Conservation (phyloP, 345 rosid genomes). For the Erysimum cheiranthoides region DNA sequence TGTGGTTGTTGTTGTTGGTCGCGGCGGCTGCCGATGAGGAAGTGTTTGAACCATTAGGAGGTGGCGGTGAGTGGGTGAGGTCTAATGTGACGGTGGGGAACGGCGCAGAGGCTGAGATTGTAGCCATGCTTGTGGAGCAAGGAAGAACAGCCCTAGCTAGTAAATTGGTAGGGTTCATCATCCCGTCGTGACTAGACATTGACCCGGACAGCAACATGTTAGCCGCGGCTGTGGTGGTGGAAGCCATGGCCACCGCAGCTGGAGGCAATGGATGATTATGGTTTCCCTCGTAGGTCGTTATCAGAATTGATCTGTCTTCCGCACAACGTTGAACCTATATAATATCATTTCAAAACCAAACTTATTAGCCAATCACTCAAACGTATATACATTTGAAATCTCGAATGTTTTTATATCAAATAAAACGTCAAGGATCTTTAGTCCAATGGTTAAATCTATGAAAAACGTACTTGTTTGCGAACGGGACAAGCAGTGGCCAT, state of each 20-base stretch:
- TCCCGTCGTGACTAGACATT: slow-evolving; percentile 86
- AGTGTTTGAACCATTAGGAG: slow-evolving; percentile 43
- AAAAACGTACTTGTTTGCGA: slow-evolving; percentile 58
- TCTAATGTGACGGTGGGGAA: slow-evolving; percentile 95
- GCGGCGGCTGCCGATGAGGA: slow-evolving; percentile 50
- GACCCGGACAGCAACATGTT: slow-evolving; percentile 91
- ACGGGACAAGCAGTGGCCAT: slow-evolving; percentile 79
- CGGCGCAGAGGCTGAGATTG: slow-evolving; percentile 96
- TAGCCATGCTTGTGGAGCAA: slow-evolving; percentile 86
- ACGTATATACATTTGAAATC: neutral
- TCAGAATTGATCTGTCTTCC: slow-evolving; percentile 78
- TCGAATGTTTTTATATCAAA: neutral
- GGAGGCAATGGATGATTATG: slow-evolving; percentile 96
- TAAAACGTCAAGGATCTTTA: neutral
- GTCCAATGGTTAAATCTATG: neutral
- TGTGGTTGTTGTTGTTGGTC: slow-evolving; percentile 39
- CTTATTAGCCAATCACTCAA: neutral
- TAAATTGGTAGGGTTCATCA: slow-evolving; percentile 84
- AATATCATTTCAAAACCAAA: neutral
- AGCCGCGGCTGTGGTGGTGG: slow-evolving; percentile 89
- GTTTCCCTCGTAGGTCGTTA: slow-evolving; percentile 93
- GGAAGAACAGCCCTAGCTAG: slow-evolving; percentile 90
- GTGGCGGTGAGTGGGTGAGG: slow-evolving; percentile 66
- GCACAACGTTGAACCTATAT: slow-evolving; percentile 91
- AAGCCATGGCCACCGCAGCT: slow-evolving; percentile 95